Conservation (phyloP, 2,329 filamentous ascomycete species). For the Fusarium camptoceras region DNA sequence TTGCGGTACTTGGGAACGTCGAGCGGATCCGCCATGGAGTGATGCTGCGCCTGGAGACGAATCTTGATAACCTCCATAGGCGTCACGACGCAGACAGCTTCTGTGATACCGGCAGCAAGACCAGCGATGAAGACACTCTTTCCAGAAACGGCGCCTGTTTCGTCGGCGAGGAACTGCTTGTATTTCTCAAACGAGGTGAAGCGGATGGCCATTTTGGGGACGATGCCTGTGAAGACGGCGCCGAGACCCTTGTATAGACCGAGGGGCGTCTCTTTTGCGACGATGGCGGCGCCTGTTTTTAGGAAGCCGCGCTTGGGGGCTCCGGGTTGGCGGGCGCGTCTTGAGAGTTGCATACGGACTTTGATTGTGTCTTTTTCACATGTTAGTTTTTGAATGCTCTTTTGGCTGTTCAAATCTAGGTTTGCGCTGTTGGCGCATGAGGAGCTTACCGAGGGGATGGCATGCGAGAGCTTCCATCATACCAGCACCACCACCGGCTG, state of each 20-base stretch:
- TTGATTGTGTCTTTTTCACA: conserved; percentile 84
- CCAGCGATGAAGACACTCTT: conserved; percentile 80
- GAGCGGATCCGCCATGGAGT: conserved; percentile 96
- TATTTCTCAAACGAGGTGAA: conserved; percentile 98
- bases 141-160: conserved; percentile 75
- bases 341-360: conserved; percentile 98
- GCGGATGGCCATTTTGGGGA: conserved; percentile 99
- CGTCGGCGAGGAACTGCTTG: conserved; percentile 82
- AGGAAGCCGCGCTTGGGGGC: conserved; percentile 90
- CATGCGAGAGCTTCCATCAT: conserved; percentile 99
- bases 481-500: conserved; percentile 94
- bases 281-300: conserved; percentile 85
- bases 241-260: conserved; percentile 98
- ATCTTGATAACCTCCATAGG: conserved; percentile 99
- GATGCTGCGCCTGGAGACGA: conserved; percentile 95
- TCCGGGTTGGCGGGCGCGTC: conserved; percentile 83
- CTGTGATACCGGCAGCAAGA: conserved; percentile 91
- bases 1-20: conserved; percentile 98
- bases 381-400: conserved; percentile 2
- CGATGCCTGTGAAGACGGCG: conserved; percentile 93
- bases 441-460: conserved; percentile 83
- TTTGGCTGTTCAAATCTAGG: neutral
- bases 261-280: conserved; percentile 88
- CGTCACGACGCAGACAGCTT: conserved; percentile 95
- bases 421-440: conserved; percentile 15